Conservation (phyloP, 2,329 filamentous ascomycete species). For the Curvularia lunata region DNA sequence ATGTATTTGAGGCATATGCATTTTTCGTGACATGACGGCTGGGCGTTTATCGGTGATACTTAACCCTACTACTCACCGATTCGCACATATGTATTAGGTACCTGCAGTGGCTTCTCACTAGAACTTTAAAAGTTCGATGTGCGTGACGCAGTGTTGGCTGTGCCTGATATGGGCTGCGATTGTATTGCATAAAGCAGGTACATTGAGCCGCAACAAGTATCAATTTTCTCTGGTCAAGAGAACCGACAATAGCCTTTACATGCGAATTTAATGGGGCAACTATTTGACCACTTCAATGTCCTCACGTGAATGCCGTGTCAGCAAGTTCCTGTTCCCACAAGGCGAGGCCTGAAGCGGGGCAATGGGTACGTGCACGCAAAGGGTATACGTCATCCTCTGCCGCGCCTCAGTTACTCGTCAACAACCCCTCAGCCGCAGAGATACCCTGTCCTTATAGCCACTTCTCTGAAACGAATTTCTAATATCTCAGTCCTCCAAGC, state of each 20-base stretch:
- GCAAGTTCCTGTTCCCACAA: background rate
- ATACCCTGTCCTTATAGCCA: slow-evolving; percentile 14
- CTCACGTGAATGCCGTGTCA: background rate
- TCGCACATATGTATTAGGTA: background rate
- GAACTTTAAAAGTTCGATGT: background rate
- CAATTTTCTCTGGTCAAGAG: background rate
- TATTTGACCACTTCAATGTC: background rate
- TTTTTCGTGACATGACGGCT: background rate
- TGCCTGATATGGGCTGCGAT: background rate
- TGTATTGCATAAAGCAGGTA: background rate
- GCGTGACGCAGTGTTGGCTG: background rate
- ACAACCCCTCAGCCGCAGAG: slow-evolving; percentile 22
- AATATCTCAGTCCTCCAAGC: background rate
- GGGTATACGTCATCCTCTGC: slow-evolving; percentile 24
- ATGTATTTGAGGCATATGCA: background rate
- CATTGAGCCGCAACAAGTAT: background rate
- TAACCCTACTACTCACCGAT: background rate
- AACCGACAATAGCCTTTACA: background rate
- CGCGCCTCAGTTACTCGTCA: slow-evolving; percentile 19
- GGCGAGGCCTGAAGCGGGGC: slow-evolving; percentile 18
- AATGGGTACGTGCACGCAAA: slow-evolving; percentile 15
- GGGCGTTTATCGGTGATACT: background rate
- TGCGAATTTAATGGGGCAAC: background rate
- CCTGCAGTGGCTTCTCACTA: no score
- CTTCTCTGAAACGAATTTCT: background rate